Conservation (phyloP, 2,329 filamentous ascomycete genomes). For the Didymella glomerata region DNA sequence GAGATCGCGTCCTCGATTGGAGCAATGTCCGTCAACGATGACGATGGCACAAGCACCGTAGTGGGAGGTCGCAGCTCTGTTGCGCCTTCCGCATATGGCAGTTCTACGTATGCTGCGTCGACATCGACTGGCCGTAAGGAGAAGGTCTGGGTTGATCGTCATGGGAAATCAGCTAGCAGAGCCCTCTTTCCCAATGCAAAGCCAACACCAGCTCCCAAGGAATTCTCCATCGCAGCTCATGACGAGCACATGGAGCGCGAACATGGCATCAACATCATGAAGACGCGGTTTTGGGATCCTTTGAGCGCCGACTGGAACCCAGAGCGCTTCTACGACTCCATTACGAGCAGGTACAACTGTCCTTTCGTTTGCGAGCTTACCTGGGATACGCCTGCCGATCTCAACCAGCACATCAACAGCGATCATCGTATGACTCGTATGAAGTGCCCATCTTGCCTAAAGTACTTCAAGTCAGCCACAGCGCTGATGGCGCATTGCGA, state of each 20-base stretch:
- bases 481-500: slow-evolving; percentile 55
- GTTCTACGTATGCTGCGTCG: slow-evolving; percentile 5
- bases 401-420: slow-evolving; percentile 49
- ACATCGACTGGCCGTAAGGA: slow-evolving; percentile 19
- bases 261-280: slow-evolving; percentile 51
- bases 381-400: slow-evolving; percentile 38
- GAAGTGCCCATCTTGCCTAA: slow-evolving; percentile 53
- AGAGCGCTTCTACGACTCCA: slow-evolving; percentile 57
- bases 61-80: slow-evolving; percentile 12
- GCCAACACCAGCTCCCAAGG: slow-evolving; percentile 35
- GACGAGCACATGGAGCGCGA: slow-evolving; percentile 39
- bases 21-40: slow-evolving; percentile 29
- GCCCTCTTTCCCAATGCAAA: slow-evolving; percentile 51
- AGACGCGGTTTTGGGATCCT: slow-evolving; percentile 60
- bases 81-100: background rate
- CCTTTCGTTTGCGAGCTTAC: slow-evolving; percentile 62
- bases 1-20: slow-evolving; percentile 24
- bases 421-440: slow-evolving; percentile 48
- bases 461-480: slow-evolving; percentile 50
- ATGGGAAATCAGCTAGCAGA: slow-evolving; percentile 33
- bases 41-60: slow-evolving; percentile 22
- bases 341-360: slow-evolving; percentile 61
- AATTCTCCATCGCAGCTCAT: slow-evolving; percentile 42
- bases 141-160: slow-evolving; percentile 36
- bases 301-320: slow-evolving; percentile 58